Evolutionary conservation across 257 asterid species (phyloP), one percentile per base, ranked within the genome.

Genomic region (Striga asiatica): DNA sequence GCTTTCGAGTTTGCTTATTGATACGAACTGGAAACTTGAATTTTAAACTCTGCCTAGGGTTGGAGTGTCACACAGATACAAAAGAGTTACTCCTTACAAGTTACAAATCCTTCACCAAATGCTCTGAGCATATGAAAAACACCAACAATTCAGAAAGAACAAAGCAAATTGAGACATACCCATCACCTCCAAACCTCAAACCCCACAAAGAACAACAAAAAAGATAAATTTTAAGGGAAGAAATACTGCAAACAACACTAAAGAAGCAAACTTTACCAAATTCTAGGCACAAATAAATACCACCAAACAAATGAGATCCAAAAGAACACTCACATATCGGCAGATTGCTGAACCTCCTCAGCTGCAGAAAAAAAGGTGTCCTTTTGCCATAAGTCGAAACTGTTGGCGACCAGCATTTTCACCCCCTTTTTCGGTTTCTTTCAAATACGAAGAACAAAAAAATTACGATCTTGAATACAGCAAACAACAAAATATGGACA

Each of bases 351-450:
- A 70, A 85, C 89, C 74, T 85, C 95, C 62, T 81, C 93, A 24
- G 95, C 95, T 16, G 95, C 89, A 52, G 84, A 76, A 66, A 82
- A 85, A 72, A 85, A 85, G 62, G 81, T 60, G 54, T 85, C 95
- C 62, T 79, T 85, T 38, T 79, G 93, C 92, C 95, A 85, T 70
- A 79, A 76, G 71, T 85, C 93, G 66, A 81, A 79, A 63, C 84
- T 81, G 60, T 77, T 72, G 0, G 86, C 88, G 48, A 85, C 93
- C 85, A 84, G 66, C 92, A 81, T 84, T 49, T 32, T 64, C 58
- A n/a, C 50, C 56, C 50, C 37, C 16, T 53, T n/a, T n/a, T n/a
- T n/a, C n/a, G n/a, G n/a, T 31, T 67, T 31, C 58, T 64, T 52
- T 41, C 55, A 37, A 6, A 61, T 11, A 42, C 52, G 38, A 57